These are phyloP conservation scores for Penicillium cinerascens DNA, from an alignment of 495 filamentous ascomycete genomes.

Conservation along the genomic window DNA sequence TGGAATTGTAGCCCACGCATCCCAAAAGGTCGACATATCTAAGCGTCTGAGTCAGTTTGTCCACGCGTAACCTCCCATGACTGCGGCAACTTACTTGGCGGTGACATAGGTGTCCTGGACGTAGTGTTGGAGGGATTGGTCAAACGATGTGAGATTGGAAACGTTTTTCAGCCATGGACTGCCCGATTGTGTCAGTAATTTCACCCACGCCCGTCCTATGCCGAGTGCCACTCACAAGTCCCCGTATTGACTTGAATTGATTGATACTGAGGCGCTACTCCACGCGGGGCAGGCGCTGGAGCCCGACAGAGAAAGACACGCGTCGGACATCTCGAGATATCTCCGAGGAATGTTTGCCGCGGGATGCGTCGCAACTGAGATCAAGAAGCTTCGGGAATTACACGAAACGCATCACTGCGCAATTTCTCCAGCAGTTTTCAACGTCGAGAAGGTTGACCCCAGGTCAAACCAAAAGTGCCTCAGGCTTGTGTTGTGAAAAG, in stretches of 20 bases:
- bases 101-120: slow-evolving; percentile 70
- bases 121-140: slow-evolving; percentile 68
- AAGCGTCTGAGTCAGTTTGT: slow-evolving; percentile 16
- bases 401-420: slow-evolving; percentile 12
- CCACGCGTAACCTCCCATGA: not conserved
- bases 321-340: slow-evolving; percentile 33
- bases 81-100: slow-evolving; percentile 57
- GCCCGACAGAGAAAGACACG: slow-evolving; percentile 73
- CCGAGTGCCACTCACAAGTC: slow-evolving; percentile 66
- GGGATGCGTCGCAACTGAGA: slow-evolving; percentile 24
- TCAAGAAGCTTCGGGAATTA: slow-evolving; percentile 7
- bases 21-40: slow-evolving; percentile 61
- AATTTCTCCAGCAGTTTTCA: slow-evolving; percentile 2
- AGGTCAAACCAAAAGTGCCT: slow-evolving; percentile 17
- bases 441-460: slow-evolving; percentile 11
- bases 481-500: slow-evolving; percentile 22
- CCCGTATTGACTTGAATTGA: slow-evolving; percentile 56
- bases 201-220: not conserved
- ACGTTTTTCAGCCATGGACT: slow-evolving; percentile 89
- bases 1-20: slow-evolving; percentile 72
- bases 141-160: slow-evolving; percentile 71
- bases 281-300: slow-evolving; percentile 86
- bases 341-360: slow-evolving; percentile 14
- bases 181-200: slow-evolving; percentile 23
- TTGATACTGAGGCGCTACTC: slow-evolving; percentile 75